phyloP scores from a whole-genome alignment of 345 rosid genomes.

The Salix brachista region DNA sequence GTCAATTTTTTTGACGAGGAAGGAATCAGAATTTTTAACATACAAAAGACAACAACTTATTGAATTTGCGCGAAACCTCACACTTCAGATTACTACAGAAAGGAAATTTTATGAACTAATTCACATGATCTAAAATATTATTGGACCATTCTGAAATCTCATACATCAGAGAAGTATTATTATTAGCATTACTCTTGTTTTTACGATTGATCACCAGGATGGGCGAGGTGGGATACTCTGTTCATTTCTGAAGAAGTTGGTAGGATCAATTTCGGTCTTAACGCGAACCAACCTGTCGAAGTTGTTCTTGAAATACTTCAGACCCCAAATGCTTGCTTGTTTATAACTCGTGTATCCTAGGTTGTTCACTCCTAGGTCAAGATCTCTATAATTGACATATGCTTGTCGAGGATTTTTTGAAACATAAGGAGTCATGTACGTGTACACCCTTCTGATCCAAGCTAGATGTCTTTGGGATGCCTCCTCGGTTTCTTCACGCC shows the following conservation, averaged over 20 bases:
- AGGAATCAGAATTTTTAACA: too few relatives aligned
- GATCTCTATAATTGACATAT: slow-evolving; percentile 19
- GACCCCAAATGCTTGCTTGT: background rate
- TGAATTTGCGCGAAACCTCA: too few relatives aligned
- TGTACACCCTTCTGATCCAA: slow-evolving; percentile 28
- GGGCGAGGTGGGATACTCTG: background rate
- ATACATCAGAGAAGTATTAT: too few relatives aligned
- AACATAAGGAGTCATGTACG: slow-evolving; percentile 43
- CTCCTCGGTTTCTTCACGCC: slow-evolving; percentile 31
- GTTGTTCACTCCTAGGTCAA: slow-evolving; percentile 12
- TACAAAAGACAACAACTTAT: too few relatives aligned
- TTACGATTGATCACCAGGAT: background rate
- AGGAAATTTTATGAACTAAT: too few relatives aligned
- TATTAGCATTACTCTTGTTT: too few relatives aligned
- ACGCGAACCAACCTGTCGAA: background rate
- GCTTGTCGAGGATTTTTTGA: slow-evolving; percentile 51
- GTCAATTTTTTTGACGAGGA: too few relatives aligned
- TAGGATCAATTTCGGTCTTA: background rate
- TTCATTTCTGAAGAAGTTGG: background rate
- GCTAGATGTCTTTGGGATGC: slow-evolving; percentile 20
- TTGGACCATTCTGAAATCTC: too few relatives aligned
- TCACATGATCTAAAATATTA: too few relatives aligned
- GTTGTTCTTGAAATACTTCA: background rate
- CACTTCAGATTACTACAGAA: too few relatives aligned
- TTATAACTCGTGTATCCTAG: too few relatives aligned